These are phyloP conservation scores for Bothriochloa decipiens DNA, from an alignment of 176 grass and related monocot genomes.

Conservation along the genomic window DNA sequence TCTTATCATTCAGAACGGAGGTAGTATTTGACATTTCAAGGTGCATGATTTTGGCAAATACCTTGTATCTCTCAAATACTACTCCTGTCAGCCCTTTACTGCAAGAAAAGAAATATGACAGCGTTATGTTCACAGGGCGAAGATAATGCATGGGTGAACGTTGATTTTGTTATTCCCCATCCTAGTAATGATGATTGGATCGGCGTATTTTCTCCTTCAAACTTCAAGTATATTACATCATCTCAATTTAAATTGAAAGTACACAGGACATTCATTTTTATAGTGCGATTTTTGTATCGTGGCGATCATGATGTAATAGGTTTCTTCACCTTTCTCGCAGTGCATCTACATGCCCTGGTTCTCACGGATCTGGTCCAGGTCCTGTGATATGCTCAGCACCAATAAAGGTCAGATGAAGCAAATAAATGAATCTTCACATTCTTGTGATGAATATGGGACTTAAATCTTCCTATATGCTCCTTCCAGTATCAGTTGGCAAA, in stretches of 20 bases:
- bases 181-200: slow-evolving; percentile 69
- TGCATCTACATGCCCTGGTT: slow-evolving; percentile 58
- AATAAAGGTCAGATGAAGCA: slow-evolving; percentile 62
- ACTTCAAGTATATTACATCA: slow-evolving; percentile 63
- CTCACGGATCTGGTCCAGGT: slow-evolving; percentile 42
- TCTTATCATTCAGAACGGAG: too few species aligned
- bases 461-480: neutral
- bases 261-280: neutral
- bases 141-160: slow-evolving; percentile 68
- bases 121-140: slow-evolving; percentile 53
- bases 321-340: slow-evolving; percentile 41
- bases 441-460: neutral
- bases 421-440: neutral
- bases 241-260: neutral
- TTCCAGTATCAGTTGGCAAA: slow-evolving; percentile 82
- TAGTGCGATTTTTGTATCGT: neutral
- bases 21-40: neutral
- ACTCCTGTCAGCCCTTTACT: neutral
- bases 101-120: neutral
- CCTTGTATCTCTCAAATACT: neutral
- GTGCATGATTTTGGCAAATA: neutral
- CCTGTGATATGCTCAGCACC: slow-evolving; percentile 80
- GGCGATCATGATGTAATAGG: neutral
- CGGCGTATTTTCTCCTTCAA: slow-evolving; percentile 87
- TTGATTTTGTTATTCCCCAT: slow-evolving; percentile 49